A percentile compares a stretch with the other conserved stretches of the same genome.
Conservation (phyloP, 2,329 filamentous ascomycete species). For the Alternaria burnsii region DNA sequence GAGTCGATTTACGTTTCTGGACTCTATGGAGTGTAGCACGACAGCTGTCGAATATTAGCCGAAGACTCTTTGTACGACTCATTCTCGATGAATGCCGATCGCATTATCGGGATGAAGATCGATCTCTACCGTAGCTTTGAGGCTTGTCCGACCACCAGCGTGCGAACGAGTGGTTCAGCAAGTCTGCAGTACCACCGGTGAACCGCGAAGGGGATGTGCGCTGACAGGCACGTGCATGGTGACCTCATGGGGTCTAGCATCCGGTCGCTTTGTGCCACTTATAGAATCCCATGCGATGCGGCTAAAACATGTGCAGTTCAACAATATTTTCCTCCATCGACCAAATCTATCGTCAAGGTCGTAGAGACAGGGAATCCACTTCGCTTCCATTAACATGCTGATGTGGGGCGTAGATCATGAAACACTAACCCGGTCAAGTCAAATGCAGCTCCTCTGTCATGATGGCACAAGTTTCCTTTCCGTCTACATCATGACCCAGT, state of each 20-base stretch:
- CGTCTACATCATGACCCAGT: neutral
- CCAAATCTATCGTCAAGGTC: neutral
- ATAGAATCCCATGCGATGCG: slow-evolving; percentile 13
- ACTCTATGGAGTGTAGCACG: slow-evolving; percentile 2
- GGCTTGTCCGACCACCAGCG: slow-evolving; percentile 8
- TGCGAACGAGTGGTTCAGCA: slow-evolving; percentile 6
- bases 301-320: slow-evolving; percentile 29
- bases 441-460: slow-evolving; percentile 3
- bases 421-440: slow-evolving; percentile 11
- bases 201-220: slow-evolving; percentile 16
- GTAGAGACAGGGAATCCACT: neutral
- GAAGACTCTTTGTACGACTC: slow-evolving; percentile 4
- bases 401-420: slow-evolving; percentile 20
- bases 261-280: slow-evolving; percentile 1
- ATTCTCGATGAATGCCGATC: slow-evolving; percentile 6
- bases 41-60: slow-evolving; percentile 6
- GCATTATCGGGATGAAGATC: slow-evolving; percentile 8
- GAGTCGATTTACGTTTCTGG: slow-evolving; percentile 4
- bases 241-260: slow-evolving; percentile 10
- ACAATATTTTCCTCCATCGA: slow-evolving; percentile 15
- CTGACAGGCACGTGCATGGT: slow-evolving; percentile 24
- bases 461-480: neutral
- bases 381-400: slow-evolving; percentile 3
- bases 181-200: slow-evolving; percentile 18
- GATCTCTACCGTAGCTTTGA: slow-evolving; percentile 9